Evolutionary conservation across 495 filamentous ascomycete genomes (phyloP), one percentile per base, ranked within the genome.

Genomic region (Neurospora sp.): DNA sequence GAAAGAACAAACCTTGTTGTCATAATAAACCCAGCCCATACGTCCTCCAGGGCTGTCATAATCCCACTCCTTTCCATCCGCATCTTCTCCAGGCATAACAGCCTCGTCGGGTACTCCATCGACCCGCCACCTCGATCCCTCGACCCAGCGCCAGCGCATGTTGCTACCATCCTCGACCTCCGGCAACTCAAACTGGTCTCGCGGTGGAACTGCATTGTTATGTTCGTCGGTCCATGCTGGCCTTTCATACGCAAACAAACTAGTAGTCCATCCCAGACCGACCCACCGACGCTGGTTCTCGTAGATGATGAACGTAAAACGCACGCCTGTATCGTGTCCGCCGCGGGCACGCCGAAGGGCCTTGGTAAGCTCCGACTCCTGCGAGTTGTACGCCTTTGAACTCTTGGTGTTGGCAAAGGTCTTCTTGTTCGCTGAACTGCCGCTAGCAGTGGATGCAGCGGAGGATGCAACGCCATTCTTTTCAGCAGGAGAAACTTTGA

Each of bases 241-340:
- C 40, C 96, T 88, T 78, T 99, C 96, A 74, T 97, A 93, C 0
- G 93, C 89, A 74, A 99, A 92, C 41, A 98, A 82, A 7, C 91
- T 96, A 14, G 90, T 90, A 0, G 96, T 98, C 96, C 96, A 99
- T 4, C 96, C 96, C 22, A 98, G 85, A 3, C 94, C 96, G 14
- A 98, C 80, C 96, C 96, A 99, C 46, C 96, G 89, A 35, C 96
- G 90, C 80, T 99, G 95, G 74, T 99, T 99, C 78, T 99, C 96
- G 77, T 92, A 98, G 3, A 98, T 86, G 69, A 94, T 91, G 74
- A 99, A 99, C 0, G 96, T 98, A 79, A 99, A 98, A 11, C 92
- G 90, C 5, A 99, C 92, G 11, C 94, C 94, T 0, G 91, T 85
- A 22, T 90, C 88, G 42, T 89, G 80, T 16, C 76, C 78, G 4